These are phyloP conservation scores for Zymoseptoria passerinii DNA, from an alignment of 2,329 filamentous ascomycete species.

Conservation along the genomic window DNA sequence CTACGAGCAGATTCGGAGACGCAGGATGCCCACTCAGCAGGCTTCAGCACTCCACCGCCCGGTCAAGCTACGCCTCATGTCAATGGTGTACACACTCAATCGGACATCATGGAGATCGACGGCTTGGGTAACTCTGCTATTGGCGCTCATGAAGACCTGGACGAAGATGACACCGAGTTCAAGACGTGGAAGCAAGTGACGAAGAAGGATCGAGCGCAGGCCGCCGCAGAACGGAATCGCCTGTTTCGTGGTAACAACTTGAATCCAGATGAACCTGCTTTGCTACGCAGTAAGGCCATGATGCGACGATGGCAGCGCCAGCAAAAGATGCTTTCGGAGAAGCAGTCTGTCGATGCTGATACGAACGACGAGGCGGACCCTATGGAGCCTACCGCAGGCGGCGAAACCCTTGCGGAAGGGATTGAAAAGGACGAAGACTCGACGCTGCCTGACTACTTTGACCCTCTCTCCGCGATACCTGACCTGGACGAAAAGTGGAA, in stretches of 20 bases:
- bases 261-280: slow-evolving; percentile 77
- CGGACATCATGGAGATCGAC: slow-evolving; percentile 82
- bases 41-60: slow-evolving; percentile 67
- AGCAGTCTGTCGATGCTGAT: slow-evolving; percentile 34
- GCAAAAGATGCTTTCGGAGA: slow-evolving; percentile 46
- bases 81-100: slow-evolving; percentile 62
- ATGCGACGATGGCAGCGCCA: slow-evolving; percentile 85
- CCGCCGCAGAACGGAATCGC: slow-evolving; percentile 76
- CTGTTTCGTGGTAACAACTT: slow-evolving; percentile 80
- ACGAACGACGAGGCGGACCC: slow-evolving; percentile 38
- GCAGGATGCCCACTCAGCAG: slow-evolving; percentile 67
- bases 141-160: slow-evolving; percentile 59
- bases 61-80: slow-evolving; percentile 65
- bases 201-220: slow-evolving; percentile 83
- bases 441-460: slow-evolving; percentile 90
- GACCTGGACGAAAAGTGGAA: slow-evolving; percentile 69
- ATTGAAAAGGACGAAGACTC: slow-evolving; percentile 82
- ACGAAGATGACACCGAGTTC: slow-evolving; percentile 82
- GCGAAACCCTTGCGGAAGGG: slow-evolving; percentile 84
- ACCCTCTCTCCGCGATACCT: slow-evolving; percentile 74
- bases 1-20: slow-evolving; percentile 64
- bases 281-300: slow-evolving; percentile 73
- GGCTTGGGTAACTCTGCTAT: slow-evolving; percentile 57
- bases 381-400: slow-evolving; percentile 40
- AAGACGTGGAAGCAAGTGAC: slow-evolving; percentile 99